Percentiles rank a stretch among this genome's conserved stretches.
Evolutionary conservation across 75 land plant genomes (phyloP).

Genomic region (Picea sitchensis): DNA sequence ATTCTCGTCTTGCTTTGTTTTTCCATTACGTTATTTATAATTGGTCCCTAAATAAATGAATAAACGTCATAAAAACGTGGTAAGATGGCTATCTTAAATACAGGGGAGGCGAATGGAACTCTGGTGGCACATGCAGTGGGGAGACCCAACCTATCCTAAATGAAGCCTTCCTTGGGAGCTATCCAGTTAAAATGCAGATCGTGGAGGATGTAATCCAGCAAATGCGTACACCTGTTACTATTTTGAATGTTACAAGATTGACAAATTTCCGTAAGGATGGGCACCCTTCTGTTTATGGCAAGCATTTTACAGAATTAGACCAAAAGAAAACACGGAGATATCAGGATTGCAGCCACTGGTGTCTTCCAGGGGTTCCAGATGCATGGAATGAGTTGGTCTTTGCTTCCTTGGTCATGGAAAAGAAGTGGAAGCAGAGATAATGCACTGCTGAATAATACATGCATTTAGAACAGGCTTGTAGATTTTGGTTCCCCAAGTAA

Average conservation of each 20-base stretch:
- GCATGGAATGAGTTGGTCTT: conserved; percentile 81
- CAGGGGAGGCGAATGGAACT: conserved; percentile 88
- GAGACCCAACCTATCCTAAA: conserved; percentile 48
- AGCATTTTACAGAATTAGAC: conserved; percentile 1
- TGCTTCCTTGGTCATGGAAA: conserved; percentile 24
- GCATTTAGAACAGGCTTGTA: no score
- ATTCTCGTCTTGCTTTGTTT: background rate
- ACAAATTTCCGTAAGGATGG: conserved; percentile 77
- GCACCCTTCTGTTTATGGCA: conserved; percentile 65
- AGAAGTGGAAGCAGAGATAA: background rate
- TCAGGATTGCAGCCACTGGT: conserved; percentile 90
- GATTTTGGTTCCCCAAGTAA: no score
- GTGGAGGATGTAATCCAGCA: conserved; percentile 59
- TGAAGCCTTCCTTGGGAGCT: conserved; percentile 38
- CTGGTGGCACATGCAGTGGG: conserved; percentile 70
- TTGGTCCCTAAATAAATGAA: background rate
- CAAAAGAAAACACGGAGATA: conserved; percentile 8
- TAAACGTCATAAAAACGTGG: background rate
- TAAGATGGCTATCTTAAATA: background rate
- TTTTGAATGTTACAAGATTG: conserved; percentile 63
- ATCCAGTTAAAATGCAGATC: conserved; percentile 67
- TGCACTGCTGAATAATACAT: no score
- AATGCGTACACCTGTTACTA: conserved; percentile 58
- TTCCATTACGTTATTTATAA: background rate
- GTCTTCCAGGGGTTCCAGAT: conserved; percentile 89